phyloP scores from a whole-genome alignment of 2,329 filamentous ascomycete genomes.

The Ophiostoma populinum region DNA sequence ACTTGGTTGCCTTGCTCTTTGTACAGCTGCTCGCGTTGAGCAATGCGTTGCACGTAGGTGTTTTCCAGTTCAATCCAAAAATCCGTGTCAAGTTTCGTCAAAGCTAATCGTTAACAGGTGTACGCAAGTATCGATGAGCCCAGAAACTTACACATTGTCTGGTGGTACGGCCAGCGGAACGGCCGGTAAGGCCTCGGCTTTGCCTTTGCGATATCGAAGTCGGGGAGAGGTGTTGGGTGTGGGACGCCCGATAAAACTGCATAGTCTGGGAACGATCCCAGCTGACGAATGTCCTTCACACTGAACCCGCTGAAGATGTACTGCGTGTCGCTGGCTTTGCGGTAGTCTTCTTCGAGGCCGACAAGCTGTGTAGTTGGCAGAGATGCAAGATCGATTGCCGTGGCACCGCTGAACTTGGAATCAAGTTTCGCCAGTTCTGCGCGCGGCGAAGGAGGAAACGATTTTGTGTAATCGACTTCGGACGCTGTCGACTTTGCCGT shows the following conservation, averaged over 20 bases:
- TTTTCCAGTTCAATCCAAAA: conserved; percentile 83
- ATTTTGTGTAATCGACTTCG: neutral
- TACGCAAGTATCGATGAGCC: no score
- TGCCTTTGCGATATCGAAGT: conserved; percentile 54
- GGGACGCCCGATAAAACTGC: conserved; percentile 57
- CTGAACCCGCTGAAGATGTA: conserved; percentile 1
- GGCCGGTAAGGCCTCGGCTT: conserved; percentile 61
- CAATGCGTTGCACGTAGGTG: conserved; percentile 50
- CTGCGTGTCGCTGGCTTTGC: neutral
- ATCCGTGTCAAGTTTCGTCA: conserved; percentile 61
- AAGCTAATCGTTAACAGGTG: conserved; percentile 30
- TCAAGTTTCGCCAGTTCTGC: neutral
- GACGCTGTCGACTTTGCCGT: neutral
- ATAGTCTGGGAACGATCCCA: conserved; percentile 71
- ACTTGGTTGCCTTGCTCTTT: conserved; percentile 44
- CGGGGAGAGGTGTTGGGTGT: conserved; percentile 39
- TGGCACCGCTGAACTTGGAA: neutral
- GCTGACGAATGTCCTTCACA: conserved; percentile 15
- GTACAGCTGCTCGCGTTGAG: conserved; percentile 49
- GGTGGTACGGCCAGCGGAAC: conserved; percentile 71
- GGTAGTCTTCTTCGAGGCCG: neutral
- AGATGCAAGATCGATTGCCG: neutral
- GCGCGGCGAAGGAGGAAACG: neutral
- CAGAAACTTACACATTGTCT: conserved; percentile 70
- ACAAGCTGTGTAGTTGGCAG: neutral